Base-by-base conservation (phyloP, 176 grass and related monocot genomes). In the Avena eriantha region DNA sequence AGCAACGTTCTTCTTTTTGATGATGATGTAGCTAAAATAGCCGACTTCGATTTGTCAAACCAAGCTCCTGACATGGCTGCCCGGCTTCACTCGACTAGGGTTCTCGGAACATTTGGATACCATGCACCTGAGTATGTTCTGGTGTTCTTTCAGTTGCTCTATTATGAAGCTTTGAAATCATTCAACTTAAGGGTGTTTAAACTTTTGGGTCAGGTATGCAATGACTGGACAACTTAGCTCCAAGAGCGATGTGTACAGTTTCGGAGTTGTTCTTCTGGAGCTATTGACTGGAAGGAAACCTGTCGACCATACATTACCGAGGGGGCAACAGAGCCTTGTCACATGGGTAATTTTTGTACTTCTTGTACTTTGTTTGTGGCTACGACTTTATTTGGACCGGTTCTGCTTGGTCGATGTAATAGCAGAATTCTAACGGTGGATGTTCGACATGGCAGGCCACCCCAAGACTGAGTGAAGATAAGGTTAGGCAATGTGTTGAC, bases 231-330 rank as follows among this genome's bases (percentile, higher is more conserved):
- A 95, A 57, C 93, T 95, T 76, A 92, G 90, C 79, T 90, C 87
- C 43, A 95, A 95, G 83, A 95, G 93, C 14, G 93, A 95, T 84
- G 93, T 95, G 18, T 94, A 94, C 39, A 92, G 93, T 87, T 94
- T 92, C 3, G 90, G 93, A 71, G 93, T 94, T 83, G 90, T 94
- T 83, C 87, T 94, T 72, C 72, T 94, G 8, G 93, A 94, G 85
- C 75, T 94, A 16, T 86, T 94, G 68, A 94, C 93, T 7, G 93
- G 93, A 59, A 89, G 93, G 51, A 94, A 94, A 86, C 93, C 93
- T 77, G 93, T 94, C 0, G 93, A 94, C 81, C 93, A 92, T 83
- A 95, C 93, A 60, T 83, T 95, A 81, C 93, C 93, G 43, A 87
- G 93, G 84, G 93, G 93, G 71, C 93, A 95, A 76, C 93, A 95